Base-by-base conservation (phyloP, 352 stramenopile genomes). In the Aphanomyces cochlioides region DNA sequence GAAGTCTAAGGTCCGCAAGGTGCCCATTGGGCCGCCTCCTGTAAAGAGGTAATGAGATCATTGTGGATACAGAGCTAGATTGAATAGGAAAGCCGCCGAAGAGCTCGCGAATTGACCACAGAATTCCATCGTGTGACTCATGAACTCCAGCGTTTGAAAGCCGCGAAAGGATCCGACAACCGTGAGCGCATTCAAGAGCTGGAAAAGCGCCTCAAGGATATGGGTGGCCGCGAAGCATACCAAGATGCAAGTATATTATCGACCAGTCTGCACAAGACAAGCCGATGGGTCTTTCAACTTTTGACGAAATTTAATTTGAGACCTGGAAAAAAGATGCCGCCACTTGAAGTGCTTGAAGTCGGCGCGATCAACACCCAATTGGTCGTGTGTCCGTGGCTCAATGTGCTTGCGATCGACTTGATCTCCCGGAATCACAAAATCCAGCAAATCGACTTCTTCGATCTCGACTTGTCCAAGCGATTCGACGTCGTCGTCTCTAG, bases 301-400 rank as follows among this genome's bases (percentile, higher is more conserved):
- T 80, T 98, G 45, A 93, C 87, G 47, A 81, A 79, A 71, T 88
- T 92, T 58, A 78, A 79, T 28, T 45, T 90, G 60, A 84, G 87
- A 0, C 87, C 84, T 7, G 86, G 84, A 34, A 85, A 87, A 47
- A 92, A 90, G 57, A 74, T 85, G 76, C 64, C 73, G 66, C 78
- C 84, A 50, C 68, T 92, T 60, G 72, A 74, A 19, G 69, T 90
- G 48, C 72, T 94, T 4, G 88, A 96, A 73, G 85, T 99, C 53
- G 96, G 96, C 45, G 95, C 95, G 43, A 98, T 99, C 73, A 99
- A 98, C 76, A 98, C 91, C 50, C 90, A 98, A 77, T 81, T 99
- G 37, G 77, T 98, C n/a, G 90, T 96, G 73, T 96, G 92, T 67
- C 90, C 95, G 57, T 93, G 83, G 78, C 77, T 99, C 10, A 57